Evolutionary conservation across 2,329 filamentous ascomycete genomes (phyloP).

Genomic region (Chalaropsis thielavioides): DNA sequence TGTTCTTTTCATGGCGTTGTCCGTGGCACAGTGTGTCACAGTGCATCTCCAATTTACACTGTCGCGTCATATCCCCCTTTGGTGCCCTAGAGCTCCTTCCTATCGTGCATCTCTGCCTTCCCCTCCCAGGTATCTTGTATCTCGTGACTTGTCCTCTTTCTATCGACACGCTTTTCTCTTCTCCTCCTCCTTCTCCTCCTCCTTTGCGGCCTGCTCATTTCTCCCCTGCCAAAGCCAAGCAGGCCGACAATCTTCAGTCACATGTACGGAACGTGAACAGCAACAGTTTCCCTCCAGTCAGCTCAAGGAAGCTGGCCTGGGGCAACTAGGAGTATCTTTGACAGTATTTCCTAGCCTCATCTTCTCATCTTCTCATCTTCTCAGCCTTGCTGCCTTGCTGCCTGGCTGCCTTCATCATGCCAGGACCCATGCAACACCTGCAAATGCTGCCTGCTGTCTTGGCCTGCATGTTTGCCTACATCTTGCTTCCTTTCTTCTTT

Average conservation of each 20-base stretch:
- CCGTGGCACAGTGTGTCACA: too few species aligned
- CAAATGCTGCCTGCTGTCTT: conserved; percentile 9
- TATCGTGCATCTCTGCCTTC: neutral
- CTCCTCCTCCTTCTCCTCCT: neutral
- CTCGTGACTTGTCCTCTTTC: neutral
- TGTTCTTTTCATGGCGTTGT: neutral
- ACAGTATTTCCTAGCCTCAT: neutral
- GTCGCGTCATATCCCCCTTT: neutral
- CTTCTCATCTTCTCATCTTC: neutral
- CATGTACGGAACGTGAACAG: neutral
- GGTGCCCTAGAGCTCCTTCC: neutral
- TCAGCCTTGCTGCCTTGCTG: neutral
- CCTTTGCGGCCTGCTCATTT: neutral
- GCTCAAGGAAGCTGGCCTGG: neutral
- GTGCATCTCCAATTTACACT: neutral
- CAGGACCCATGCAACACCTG: conserved; percentile 4
- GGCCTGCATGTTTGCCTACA: conserved; percentile 9
- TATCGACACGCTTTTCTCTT: too few species aligned
- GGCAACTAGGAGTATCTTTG: neutral
- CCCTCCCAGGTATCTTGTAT: neutral
- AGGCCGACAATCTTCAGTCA: neutral
- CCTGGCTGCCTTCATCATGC: neutral
- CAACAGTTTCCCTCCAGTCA: neutral
- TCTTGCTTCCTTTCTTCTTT: conserved; percentile 12
- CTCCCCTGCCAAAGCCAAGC: neutral